Evolutionary conservation across 129 eudicot species (phyloP), one percentile per base, ranked within the genome.

Genomic region (Solidago caesia): DNA sequence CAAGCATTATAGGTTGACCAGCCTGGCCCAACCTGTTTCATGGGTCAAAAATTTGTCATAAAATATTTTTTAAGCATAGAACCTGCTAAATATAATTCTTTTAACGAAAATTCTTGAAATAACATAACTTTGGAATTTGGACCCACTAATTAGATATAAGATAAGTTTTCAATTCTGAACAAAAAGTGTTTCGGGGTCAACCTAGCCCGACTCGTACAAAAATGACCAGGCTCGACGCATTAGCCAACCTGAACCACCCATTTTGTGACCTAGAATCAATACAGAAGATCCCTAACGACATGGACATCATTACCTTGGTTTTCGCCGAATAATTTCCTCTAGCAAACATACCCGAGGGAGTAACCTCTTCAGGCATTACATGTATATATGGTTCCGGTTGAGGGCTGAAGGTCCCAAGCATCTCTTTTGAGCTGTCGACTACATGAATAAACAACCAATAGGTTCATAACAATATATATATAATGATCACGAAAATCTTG

Each of bases 361-460:
- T 86, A 43, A 77, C 81, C 74, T 88, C 95, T 74, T 88, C 95
- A 0, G 88, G 85, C 90, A 86, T 82, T 68, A 81, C 88, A 79
- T 88, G 95, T 60, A 72, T 70, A 55, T 88, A 88, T 6, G 88
- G 87, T 51, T 88, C 91, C 26, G 82, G 80, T 70, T 88, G 91
- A 14, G 95, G 95, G 26, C 95, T 84, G 58, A 85, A 88, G 5
- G 95, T 88, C 70, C 95, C 95, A 8, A 88, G 78, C 95, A 88
- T 88, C 64, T 86, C 82, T 74, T 88, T 88, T 11, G 91, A 67
- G 84, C 84, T 86, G 64, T 88, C 95, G 57, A 88, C 95, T 88
- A 77, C 71, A 79, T 48, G 10, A 43, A 56, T 7, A 51, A 43
- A 63, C 57, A 14, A 14, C 45, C 8, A 58, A 67, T 6, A 0